Evolutionary conservation across 164 flowering plant species (phyloP).

Genomic region (Santalum album): DNA sequence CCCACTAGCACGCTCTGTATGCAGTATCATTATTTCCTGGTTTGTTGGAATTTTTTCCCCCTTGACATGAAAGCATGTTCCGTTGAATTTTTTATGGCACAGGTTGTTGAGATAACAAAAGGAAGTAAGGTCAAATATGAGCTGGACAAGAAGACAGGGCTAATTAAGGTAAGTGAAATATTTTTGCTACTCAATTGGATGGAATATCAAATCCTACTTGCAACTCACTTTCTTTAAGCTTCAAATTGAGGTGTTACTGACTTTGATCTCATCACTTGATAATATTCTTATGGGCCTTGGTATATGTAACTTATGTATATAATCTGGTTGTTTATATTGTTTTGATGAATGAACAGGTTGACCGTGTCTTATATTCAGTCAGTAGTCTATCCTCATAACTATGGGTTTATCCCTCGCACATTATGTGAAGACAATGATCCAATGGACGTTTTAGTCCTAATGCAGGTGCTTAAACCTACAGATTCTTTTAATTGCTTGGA

Average conservation of each 20-base stretch:
- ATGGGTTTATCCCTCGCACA: constrained; percentile 71
- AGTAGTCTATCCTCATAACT: constrained; percentile 71
- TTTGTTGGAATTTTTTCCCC: no score
- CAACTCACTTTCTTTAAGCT: neutral
- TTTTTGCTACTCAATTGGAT: no score
- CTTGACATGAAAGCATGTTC: no score
- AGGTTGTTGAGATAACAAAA: constrained; percentile 79
- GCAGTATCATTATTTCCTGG: no score
- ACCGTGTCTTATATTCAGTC: constrained; percentile 63
- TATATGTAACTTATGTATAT: no score
- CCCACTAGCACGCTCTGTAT: no score
- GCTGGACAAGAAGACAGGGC: constrained; percentile 76
- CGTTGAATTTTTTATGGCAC: neutral
- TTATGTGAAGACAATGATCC: constrained; percentile 76
- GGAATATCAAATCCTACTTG: no score
- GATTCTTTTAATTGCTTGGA: no score
- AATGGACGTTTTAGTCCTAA: constrained; percentile 58
- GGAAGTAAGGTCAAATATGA: constrained; percentile 87
- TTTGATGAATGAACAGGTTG: constrained; percentile 33
- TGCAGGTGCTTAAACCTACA: constrained; percentile 50
- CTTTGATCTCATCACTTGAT: no score
- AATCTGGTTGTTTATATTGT: neutral
- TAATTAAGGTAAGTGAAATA: constrained; percentile 87
- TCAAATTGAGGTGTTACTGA: no score
- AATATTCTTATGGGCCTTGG: no score